Evolutionary conservation across 192 early-diverging fungal genomes (phyloP), one percentile per base, ranked within the genome.

Genomic region (Obelidium mucronatum): DNA sequence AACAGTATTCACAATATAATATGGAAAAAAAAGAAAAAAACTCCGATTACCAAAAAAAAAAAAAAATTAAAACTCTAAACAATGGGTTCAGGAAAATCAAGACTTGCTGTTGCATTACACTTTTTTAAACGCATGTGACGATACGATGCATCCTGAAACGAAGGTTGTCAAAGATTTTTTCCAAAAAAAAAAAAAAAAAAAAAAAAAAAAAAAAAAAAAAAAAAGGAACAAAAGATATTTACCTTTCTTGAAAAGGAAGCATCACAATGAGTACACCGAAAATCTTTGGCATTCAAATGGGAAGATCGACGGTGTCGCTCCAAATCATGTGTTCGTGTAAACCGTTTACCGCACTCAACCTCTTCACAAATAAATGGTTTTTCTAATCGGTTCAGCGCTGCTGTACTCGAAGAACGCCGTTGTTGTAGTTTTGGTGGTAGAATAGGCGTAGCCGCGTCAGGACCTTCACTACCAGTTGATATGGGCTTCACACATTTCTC

Each of bases 281-380:
- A 30, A 11, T 37, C 62, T n/a, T 65, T 65, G 13, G 17, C 37
- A n/a, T 36, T 37, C 19, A 36, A 15, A 40, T 65, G 62, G 15
- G 35, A 30, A 34, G 62, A 19, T 15, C 26, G 15, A 13, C 33
- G 15, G 13, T 59, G 58, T 65, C 62, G 26, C 15, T 65, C 62
- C 62, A 65, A 65, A 40, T 65, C 62, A 65, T 65, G 62, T 36
- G 37, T 40, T 15, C 62, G 30, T 65, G 62, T 65, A 65, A 65
- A 65, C 62, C 26, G 78, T 58, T 89, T 87, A 67, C 82, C 84
- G 60, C 93, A 93, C 31, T 81, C 87, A 11, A 77, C 75, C 68
- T 86, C 81, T 4, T 72, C 85, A 69, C 93, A 94, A 67, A 80
- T 85, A 78, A 83, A 92, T 1, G 93, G 92, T 65, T 84, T 84